Percentiles rank a stretch among this genome's conserved stretches.
Conservation (phyloP, 345 rosid genomes). For the Corymbia maculata region DNA sequence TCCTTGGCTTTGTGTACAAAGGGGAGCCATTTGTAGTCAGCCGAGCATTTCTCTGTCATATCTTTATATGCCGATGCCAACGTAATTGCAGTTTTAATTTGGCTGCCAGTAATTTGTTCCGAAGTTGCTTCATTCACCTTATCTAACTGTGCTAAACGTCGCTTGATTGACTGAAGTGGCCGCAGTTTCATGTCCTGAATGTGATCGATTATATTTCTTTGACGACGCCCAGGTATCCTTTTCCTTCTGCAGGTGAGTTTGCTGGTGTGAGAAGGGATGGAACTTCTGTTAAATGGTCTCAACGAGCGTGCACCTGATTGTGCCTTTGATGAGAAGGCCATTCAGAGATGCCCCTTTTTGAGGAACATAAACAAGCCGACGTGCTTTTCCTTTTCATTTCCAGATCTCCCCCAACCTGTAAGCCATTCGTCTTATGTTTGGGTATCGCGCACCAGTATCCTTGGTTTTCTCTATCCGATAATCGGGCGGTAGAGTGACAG, state of each 20-base stretch:
- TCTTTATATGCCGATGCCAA: neutral
- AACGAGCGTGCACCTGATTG: constrained; percentile 34
- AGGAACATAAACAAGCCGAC: constrained; percentile 77
- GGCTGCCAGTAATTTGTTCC: neutral
- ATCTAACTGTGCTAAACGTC: neutral
- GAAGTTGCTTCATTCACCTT: neutral
- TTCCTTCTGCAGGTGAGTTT: neutral
- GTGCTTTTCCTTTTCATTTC: constrained; percentile 48
- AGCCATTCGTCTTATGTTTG: neutral
- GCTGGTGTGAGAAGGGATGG: constrained; percentile 13
- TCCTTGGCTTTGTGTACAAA: neutral
- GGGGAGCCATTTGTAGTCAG: neutral
- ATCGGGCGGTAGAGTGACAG: neutral
- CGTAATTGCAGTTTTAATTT: neutral
- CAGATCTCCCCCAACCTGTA: constrained; percentile 38
- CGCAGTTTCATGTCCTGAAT: neutral
- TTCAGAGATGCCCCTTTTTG: constrained; percentile 71
- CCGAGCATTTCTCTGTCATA: neutral
- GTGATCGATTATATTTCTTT: neutral
- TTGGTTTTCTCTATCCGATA: neutral
- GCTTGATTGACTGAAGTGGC: neutral
- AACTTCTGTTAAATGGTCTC: constrained; percentile 22
- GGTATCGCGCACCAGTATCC: neutral
- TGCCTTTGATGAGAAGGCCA: constrained; percentile 30
- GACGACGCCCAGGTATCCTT: neutral